A percentile compares a stretch with the other conserved stretches of the same genome.
Conservation (phyloP, 1,139 yeast genomes). For the Diutina siamensis region DNA sequence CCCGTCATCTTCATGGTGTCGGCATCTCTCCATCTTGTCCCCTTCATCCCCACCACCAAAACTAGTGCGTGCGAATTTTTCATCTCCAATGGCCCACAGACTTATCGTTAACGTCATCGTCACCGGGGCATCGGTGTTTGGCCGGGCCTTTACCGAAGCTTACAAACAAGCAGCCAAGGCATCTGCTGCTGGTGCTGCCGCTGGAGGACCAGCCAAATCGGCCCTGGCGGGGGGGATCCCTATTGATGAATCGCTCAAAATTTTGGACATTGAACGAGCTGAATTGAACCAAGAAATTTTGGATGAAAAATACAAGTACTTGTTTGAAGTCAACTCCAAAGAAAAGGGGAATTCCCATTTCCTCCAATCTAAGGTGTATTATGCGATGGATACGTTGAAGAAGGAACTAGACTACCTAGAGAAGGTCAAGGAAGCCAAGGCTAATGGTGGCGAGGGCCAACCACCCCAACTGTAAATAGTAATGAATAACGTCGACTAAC, state of each 20-base stretch:
- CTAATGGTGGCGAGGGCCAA: conserved; percentile 7
- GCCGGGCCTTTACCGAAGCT: conserved; percentile 94
- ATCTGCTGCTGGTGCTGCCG: conserved; percentile 43
- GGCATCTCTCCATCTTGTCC: too few species aligned
- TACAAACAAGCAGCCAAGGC: conserved; percentile 93
- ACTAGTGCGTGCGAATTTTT: background rate
- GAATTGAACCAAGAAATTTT: conserved; percentile 49
- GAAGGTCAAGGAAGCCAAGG: conserved; percentile 19
- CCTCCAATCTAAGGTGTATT: conserved; percentile 79
- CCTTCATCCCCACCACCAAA: too few species aligned
- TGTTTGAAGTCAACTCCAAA: conserved; percentile 81
- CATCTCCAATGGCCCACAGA: conserved; percentile 64
- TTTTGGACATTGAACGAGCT: conserved; percentile 61
- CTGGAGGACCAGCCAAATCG: conserved; percentile 40
- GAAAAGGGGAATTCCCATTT: conserved; percentile 93
- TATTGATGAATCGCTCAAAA: conserved; percentile 84
- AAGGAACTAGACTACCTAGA: conserved; percentile 36
- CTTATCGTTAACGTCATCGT: conserved; percentile 77
- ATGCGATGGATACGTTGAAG: conserved; percentile 42
- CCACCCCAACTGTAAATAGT: conserved; percentile 2
- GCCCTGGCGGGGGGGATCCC: conserved; percentile 62
- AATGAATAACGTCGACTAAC: background rate
- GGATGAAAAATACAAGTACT: conserved; percentile 65
- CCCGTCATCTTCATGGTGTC: too few species aligned
- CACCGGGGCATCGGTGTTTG: conserved; percentile 93